Conservation (phyloP, 1,284 basidiomycete genomes). For the Moesziomyces sp. region DNA sequence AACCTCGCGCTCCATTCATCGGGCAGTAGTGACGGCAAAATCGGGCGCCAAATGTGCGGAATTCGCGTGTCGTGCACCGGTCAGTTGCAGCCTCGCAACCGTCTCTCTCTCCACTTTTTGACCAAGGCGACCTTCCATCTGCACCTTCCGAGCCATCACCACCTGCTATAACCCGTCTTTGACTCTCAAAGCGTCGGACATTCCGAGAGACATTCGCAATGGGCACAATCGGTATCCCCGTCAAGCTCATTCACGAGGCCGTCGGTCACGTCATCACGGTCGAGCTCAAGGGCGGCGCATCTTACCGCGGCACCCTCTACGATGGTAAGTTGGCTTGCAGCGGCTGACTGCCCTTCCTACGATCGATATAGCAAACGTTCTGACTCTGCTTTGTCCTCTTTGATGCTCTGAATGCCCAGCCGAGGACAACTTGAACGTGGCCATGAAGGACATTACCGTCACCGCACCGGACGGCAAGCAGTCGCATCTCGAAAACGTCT, state of each 20-base stretch:
- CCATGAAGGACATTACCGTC: slow-evolving; percentile 94
- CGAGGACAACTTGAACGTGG: slow-evolving; percentile 98
- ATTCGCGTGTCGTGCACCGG: slow-evolving; percentile 18
- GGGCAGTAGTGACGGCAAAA: not conserved
- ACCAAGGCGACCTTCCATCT: not conserved
- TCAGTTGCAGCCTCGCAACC: slow-evolving; percentile 1
- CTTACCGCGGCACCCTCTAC: slow-evolving; percentile 95
- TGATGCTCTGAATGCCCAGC: slow-evolving; percentile 72
- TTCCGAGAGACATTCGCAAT: slow-evolving; percentile 18
- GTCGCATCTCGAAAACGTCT: slow-evolving; percentile 98
- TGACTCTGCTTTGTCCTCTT: not conserved
- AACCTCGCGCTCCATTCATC: not conserved
- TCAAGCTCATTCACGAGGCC: slow-evolving; percentile 71
- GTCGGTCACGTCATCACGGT: slow-evolving; percentile 96
- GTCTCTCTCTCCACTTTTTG: not conserved
- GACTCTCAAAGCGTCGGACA: not conserved
- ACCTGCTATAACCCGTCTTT: not conserved
- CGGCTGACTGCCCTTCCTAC: too few relatives aligned
- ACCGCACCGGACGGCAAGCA: slow-evolving; percentile 98
- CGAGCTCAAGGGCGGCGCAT: slow-evolving; percentile 95
- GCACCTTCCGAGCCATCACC: not conserved
- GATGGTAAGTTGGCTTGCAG: slow-evolving; percentile 71
- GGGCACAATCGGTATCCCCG: slow-evolving; percentile 68
- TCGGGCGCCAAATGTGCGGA: slow-evolving; percentile 14
- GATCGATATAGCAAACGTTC: not conserved